These are phyloP conservation scores for Helotiales sp. DNA, from an alignment of 2,329 filamentous ascomycete genomes.

Conservation along the genomic window DNA sequence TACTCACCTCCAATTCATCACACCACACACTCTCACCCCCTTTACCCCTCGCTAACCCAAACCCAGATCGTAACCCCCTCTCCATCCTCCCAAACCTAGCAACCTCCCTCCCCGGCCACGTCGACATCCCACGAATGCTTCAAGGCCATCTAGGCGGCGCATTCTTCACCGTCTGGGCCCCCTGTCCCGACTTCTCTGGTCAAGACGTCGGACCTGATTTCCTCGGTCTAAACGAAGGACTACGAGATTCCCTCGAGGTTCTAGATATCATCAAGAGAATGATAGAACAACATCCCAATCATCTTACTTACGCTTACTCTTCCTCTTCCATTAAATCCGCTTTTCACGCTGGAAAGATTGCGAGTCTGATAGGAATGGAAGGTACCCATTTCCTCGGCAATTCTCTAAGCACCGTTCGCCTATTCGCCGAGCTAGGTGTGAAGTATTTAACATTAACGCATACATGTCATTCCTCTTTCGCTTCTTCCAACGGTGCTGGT, in stretches of 20 bases:
- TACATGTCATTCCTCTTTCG: constrained; percentile 66
- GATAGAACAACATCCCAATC: constrained; percentile 9
- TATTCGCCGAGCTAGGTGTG: constrained; percentile 61
- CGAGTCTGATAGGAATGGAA: constrained; percentile 60
- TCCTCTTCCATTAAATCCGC: constrained; percentile 14
- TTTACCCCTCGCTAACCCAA: background rate
- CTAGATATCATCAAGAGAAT: constrained; percentile 14
- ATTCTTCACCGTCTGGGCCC: constrained; percentile 14
- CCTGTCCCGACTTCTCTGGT: constrained; percentile 7
- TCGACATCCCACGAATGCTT: constrained; percentile 12
- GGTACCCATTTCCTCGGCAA: constrained; percentile 57
- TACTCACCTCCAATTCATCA: background rate
- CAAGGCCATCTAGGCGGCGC: constrained; percentile 8
- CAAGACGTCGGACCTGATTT: constrained; percentile 4
- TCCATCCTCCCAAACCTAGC: constrained; percentile 7
- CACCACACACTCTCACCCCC: background rate
- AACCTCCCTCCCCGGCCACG: constrained; percentile 10
- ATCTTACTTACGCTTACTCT: constrained; percentile 2
- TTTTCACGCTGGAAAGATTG: constrained; percentile 45
- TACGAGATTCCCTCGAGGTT: background rate
- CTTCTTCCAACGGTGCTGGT: constrained; percentile 10
- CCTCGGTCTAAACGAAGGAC: background rate
- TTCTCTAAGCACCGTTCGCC: constrained; percentile 54
- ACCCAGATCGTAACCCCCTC: constrained; percentile 5
- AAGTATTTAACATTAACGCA: constrained; percentile 68